phyloP scores from a whole-genome alignment of 2,329 filamentous ascomycete genomes.

The Botryotinia convoluta region DNA sequence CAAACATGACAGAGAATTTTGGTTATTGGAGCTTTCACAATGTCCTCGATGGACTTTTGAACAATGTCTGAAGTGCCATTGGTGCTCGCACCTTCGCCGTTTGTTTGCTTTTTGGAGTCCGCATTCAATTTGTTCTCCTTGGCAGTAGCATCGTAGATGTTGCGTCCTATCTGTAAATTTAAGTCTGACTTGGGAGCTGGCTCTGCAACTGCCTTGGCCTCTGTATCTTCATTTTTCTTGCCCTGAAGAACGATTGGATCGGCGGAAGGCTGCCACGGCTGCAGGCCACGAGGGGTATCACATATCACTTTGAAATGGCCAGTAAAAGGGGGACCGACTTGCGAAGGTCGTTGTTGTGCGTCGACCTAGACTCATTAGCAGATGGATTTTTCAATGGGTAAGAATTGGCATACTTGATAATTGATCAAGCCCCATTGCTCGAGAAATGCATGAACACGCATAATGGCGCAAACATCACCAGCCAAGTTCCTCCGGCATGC shows the following conservation, averaged over 20 bases:
- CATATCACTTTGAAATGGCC: slow-evolving; percentile 96
- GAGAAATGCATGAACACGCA: slow-evolving; percentile 96
- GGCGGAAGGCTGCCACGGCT: slow-evolving; percentile 89
- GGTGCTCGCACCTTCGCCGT: slow-evolving; percentile 66
- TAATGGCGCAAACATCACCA: slow-evolving; percentile 97
- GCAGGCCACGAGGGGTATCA: slow-evolving; percentile 90
- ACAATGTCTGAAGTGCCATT: slow-evolving; percentile 58
- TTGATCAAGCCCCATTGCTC: slow-evolving; percentile 99
- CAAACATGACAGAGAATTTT: slow-evolving; percentile 86
- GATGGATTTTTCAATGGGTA: neutral
- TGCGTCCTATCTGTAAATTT: slow-evolving; percentile 89
- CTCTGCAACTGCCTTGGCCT: slow-evolving; percentile 59
- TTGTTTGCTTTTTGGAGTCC: slow-evolving; percentile 67
- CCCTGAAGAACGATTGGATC: slow-evolving; percentile 65
- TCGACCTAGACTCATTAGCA: slow-evolving; percentile 68
- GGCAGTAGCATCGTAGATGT: slow-evolving; percentile 92
- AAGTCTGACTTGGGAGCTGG: slow-evolving; percentile 72
- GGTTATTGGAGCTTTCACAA: slow-evolving; percentile 63
- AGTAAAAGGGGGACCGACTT: slow-evolving; percentile 93
- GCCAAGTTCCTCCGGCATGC: slow-evolving; percentile 93
- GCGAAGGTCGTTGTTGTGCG: slow-evolving; percentile 89
- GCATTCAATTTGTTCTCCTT: slow-evolving; percentile 62
- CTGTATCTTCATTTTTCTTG: slow-evolving; percentile 50
- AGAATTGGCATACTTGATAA: slow-evolving; percentile 70
- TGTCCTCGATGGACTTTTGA: slow-evolving; percentile 50